Percentiles rank a stretch among this genome's conserved stretches.
These are phyloP conservation scores for Populus hybrid DNA, from an alignment of 441 rosid genomes.

Conservation along the genomic window DNA sequence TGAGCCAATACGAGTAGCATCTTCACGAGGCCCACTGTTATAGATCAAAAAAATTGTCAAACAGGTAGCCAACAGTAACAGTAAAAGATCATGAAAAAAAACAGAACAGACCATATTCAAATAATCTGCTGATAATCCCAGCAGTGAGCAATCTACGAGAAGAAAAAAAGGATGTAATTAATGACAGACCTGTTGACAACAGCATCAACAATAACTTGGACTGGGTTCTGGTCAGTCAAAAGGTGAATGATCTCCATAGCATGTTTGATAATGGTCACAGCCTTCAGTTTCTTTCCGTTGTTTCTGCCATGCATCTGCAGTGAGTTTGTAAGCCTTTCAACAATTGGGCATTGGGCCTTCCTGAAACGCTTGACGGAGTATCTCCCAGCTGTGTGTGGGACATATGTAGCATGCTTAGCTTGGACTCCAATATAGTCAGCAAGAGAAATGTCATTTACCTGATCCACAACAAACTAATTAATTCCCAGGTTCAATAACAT, in stretches of 20 bases:
- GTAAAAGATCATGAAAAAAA: not conserved
- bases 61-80: not conserved
- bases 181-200: constrained; percentile 60
- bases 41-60: not conserved
- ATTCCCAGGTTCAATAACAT: not conserved
- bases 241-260: constrained; percentile 86
- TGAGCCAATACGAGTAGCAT: constrained; percentile 86
- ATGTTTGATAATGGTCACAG: constrained; percentile 70
- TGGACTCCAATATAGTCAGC: constrained; percentile 63
- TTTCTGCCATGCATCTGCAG: constrained; percentile 91
- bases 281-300: constrained; percentile 85
- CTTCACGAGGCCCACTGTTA: constrained; percentile 52
- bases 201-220: constrained; percentile 83
- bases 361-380: constrained; percentile 87
- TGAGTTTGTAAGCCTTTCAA: constrained; percentile 84
- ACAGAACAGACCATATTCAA: not conserved
- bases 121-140: not conserved
- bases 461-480: not conserved
- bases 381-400: constrained; percentile 91
- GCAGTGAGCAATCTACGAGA: not conserved
- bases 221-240: constrained; percentile 73
- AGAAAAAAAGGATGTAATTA: not conserved
- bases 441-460: constrained; percentile 69
- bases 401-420: constrained; percentile 74
- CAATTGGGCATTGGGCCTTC: constrained; percentile 89